Evolutionary conservation across 805 yeast genomes (phyloP), one percentile per base, ranked within the genome.

Genomic region (Huiozyma naganishii): DNA sequence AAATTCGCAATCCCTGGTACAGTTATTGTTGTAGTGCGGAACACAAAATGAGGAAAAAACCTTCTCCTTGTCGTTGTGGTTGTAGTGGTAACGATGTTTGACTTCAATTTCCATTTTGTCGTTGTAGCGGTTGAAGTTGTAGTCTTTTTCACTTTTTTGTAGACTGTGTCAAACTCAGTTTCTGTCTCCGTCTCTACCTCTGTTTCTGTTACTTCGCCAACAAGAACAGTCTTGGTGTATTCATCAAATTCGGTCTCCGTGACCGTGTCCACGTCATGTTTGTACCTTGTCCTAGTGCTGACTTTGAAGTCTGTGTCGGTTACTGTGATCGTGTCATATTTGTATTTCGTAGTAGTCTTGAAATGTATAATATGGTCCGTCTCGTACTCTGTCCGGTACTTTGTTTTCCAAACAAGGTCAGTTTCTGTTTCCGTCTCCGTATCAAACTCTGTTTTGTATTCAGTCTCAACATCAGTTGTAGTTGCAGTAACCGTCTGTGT

Each of bases 311-410:
- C 54, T 5, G 53, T 43, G 7, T 52, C 58, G 0, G 64, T 59
- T 1, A 55, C 47, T 5, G 66, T 63, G 23, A 49, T 41, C 36
- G 53, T 53, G 8, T 59, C 56, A 32, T 59, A 57, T 32, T 58
- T 60, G 28, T 44, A 41, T 40, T 57, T 62, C 4, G 63, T 55
- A n/a, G 48, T 44, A 1, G 60, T 58, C 27, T 46, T 49, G 33
- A 34, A 57, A 17, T 47, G 48, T 28, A 32, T 45, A 10, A 36
- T 39, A 11, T 39, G 37, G 27, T 48, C 52, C 4, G 57, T 55
- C 17, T 27, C 40, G 10, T 39, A 39, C 27, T 48, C 52, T 5
- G 57, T 55, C 27, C 13, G 32, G 29, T 34, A 32, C n/a, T 33
- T 34, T 3, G 41, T 42, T 27, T 38, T 34, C 37, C 41, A 39